These are phyloP conservation scores for Penicillium sp. DNA, from an alignment of 2,329 filamentous ascomycete species.

Conservation along the genomic window DNA sequence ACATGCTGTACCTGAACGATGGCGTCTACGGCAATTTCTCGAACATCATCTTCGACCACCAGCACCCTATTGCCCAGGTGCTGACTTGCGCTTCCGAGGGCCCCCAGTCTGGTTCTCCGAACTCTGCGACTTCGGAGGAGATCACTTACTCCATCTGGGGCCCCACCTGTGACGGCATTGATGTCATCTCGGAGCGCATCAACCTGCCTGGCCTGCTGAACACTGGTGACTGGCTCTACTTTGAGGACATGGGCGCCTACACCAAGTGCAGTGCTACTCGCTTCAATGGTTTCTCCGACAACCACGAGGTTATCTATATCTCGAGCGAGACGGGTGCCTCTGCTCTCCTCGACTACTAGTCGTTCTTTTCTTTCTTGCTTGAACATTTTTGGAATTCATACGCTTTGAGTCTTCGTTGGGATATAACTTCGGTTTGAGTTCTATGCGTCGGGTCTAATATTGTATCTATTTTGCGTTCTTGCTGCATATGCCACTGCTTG, in stretches of 20 bases:
- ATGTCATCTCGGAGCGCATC: slow-evolving; percentile 84
- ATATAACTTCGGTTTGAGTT: slow-evolving; percentile 1
- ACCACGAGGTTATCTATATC: slow-evolving; percentile 91
- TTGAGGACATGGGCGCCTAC: slow-evolving; percentile 98
- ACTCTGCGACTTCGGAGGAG: slow-evolving; percentile 44
- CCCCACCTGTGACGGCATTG: slow-evolving; percentile 95
- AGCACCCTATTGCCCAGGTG: slow-evolving; percentile 83
- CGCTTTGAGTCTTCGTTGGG: slow-evolving; percentile 7
- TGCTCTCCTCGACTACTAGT: slow-evolving; percentile 63
- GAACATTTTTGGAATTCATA: slow-evolving; percentile 5
- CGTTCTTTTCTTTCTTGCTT: neutral
- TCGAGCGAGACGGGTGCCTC: slow-evolving; percentile 87
- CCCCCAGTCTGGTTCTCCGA: slow-evolving; percentile 58
- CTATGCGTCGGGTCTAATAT: slow-evolving; percentile 1
- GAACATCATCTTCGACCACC: slow-evolving; percentile 99
- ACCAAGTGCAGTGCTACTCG: slow-evolving; percentile 96
- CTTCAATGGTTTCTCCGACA: slow-evolving; percentile 95
- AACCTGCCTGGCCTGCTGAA: slow-evolving; percentile 75
- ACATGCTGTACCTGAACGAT: slow-evolving; percentile 98
- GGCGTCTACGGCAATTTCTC: slow-evolving; percentile 98
- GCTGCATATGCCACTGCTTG: neutral
- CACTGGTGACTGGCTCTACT: slow-evolving; percentile 97
- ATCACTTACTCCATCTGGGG: slow-evolving; percentile 97
- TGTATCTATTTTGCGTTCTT: slow-evolving; percentile 12
- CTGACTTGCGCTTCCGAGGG: slow-evolving; percentile 64